Percentiles rank a stretch among this genome's conserved stretches.
Conservation (phyloP, 2,329 filamentous ascomycete genomes). For the Clarireedia hainanense region DNA sequence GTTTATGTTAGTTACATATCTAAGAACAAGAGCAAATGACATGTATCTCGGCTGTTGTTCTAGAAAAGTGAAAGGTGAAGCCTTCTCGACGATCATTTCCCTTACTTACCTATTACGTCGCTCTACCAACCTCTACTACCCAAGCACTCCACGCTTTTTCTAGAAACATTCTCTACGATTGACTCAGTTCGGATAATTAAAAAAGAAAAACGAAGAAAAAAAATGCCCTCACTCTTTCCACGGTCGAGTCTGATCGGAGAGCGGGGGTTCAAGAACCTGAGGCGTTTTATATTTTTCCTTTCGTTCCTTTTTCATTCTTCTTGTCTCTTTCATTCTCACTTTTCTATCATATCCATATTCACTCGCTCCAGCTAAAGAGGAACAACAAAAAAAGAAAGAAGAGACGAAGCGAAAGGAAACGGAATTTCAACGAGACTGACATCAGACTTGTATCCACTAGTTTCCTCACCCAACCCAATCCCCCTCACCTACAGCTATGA, state of each 20-base stretch:
- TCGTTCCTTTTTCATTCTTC: neutral
- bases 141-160: neutral
- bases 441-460: neutral
- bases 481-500: conserved; percentile 3
- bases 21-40: no score
- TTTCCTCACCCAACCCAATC: conserved; percentile 8
- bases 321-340: neutral
- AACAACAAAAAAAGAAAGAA: neutral
- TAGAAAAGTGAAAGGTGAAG: no score
- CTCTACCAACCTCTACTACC: no score
- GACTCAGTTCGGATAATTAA: neutral
- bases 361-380: neutral
- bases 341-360: neutral
- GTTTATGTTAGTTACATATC: no score
- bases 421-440: neutral
- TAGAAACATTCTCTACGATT: neutral
- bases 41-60: no score
- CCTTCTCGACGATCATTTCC: no score
- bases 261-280: neutral
- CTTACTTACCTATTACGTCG: no score
- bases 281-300: neutral
- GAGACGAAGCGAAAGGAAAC: neutral
- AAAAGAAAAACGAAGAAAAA: neutral
- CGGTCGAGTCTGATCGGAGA: no score
- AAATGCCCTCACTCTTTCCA: no score